Conservation (phyloP, 495 filamentous ascomycete species). For the Glonium stellatum region DNA sequence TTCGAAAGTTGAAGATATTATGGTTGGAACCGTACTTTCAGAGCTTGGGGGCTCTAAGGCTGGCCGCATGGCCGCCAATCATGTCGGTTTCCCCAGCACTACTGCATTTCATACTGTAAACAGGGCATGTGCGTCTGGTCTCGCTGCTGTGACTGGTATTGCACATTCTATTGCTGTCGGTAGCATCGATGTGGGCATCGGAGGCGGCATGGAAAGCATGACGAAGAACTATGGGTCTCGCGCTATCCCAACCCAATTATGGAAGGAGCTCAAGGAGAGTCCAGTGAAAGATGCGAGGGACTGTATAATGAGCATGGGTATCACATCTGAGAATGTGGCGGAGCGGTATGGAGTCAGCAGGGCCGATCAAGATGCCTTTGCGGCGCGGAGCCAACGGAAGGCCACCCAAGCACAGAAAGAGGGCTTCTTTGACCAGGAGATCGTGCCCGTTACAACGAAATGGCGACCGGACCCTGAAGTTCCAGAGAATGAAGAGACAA, state of each 20-base stretch:
- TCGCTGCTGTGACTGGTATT: slow-evolving; percentile 65
- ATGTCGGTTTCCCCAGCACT: slow-evolving; percentile 65
- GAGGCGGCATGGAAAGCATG: slow-evolving; percentile 91
- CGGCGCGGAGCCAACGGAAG: slow-evolving; percentile 62
- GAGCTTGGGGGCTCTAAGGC: slow-evolving; percentile 89
- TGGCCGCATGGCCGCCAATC: slow-evolving; percentile 81
- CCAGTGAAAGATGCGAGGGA: slow-evolving; percentile 64
- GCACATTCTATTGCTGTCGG: slow-evolving; percentile 65
- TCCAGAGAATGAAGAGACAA: slow-evolving; percentile 50
- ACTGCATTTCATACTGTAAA: slow-evolving; percentile 82
- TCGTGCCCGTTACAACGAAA: slow-evolving; percentile 63
- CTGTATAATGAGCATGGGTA: slow-evolving; percentile 89
- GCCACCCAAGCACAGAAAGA: slow-evolving; percentile 60
- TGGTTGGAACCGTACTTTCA: slow-evolving; percentile 79
- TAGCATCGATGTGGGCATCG: slow-evolving; percentile 71
- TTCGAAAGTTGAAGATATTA: slow-evolving; percentile 66
- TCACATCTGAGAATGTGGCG: slow-evolving; percentile 90
- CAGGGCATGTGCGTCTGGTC: slow-evolving; percentile 71
- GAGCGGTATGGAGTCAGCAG: slow-evolving; percentile 65
- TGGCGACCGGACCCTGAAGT: slow-evolving; percentile 56
- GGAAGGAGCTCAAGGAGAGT: slow-evolving; percentile 61
- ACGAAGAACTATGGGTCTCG: slow-evolving; percentile 75
- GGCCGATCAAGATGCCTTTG: slow-evolving; percentile 76
- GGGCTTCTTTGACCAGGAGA: slow-evolving; percentile 70
- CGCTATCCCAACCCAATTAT: slow-evolving; percentile 77